phyloP scores from a whole-genome alignment of 2,329 filamentous ascomycete species.

The Aspergillus alliaceus region DNA sequence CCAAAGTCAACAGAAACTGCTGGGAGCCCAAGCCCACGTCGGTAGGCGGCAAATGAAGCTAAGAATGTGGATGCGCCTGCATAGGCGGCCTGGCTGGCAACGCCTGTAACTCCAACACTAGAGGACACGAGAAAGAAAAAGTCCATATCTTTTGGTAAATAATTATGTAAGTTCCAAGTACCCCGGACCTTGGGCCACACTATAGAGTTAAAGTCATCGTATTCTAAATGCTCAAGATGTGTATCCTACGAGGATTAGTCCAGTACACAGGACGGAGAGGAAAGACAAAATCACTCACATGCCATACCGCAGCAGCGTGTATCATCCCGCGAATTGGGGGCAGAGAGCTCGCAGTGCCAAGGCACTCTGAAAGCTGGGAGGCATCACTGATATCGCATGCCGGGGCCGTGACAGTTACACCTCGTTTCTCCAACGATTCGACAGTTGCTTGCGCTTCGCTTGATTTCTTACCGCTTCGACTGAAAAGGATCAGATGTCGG shows the following conservation, averaged over 20 bases:
- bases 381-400: constrained; percentile 5
- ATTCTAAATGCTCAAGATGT: too few species aligned
- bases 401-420: background rate
- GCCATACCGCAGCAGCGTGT: constrained; percentile 7
- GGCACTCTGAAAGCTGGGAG: background rate
- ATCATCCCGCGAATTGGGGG: constrained; percentile 11
- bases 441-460: constrained; percentile 2
- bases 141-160: background rate
- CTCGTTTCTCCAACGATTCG: too few species aligned
- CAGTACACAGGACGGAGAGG: too few species aligned
- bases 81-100: constrained; percentile 1
- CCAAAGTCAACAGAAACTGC: too few species aligned
- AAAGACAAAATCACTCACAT: background rate
- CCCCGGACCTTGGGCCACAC: background rate
- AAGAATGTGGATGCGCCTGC: background rate
- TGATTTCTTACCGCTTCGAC: too few species aligned
- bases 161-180: background rate
- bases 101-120: background rate
- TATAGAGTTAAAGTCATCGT: too few species aligned
- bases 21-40: too few species aligned
- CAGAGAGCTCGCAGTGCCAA: background rate
- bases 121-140: constrained; percentile 3
- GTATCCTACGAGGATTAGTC: background rate
- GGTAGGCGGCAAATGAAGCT: too few species aligned
- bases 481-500: constrained; percentile 31